phyloP scores from a whole-genome alignment of 345 rosid species.

The Brassica incana region DNA sequence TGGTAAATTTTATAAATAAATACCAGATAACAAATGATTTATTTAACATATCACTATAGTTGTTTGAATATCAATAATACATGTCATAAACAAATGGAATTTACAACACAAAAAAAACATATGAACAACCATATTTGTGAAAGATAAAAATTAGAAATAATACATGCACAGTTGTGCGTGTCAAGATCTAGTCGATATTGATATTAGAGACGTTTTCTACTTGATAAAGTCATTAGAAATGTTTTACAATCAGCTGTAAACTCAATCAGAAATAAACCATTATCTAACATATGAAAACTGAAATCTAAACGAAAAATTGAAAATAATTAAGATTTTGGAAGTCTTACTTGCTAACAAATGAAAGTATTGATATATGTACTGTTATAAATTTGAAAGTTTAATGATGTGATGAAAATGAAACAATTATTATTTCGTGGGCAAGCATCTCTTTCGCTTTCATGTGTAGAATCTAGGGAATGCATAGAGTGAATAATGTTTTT shows the following conservation, averaged over 20 bases:
- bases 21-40: too few relatives aligned
- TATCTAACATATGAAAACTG: background rate
- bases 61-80: background rate
- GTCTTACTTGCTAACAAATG: background rate
- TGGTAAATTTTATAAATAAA: too few relatives aligned
- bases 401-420: background rate
- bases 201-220: too few relatives aligned
- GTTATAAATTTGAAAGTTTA: background rate
- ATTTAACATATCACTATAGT: background rate
- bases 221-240: too few relatives aligned
- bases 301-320: background rate
- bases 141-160: too few relatives aligned
- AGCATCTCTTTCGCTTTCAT: background rate
- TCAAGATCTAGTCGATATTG: too few relatives aligned
- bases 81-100: too few relatives aligned
- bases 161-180: too few relatives aligned
- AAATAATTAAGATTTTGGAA: background rate
- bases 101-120: too few relatives aligned
- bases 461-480: background rate
- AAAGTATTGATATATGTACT: background rate
- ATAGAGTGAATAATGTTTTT: background rate
- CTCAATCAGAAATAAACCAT: background rate
- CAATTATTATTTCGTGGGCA: background rate
- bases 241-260: background rate
- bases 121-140: background rate